These are phyloP conservation scores for Leucocoprinus leucothites DNA, from an alignment of 768 basidiomycete species.

Conservation along the genomic window DNA sequence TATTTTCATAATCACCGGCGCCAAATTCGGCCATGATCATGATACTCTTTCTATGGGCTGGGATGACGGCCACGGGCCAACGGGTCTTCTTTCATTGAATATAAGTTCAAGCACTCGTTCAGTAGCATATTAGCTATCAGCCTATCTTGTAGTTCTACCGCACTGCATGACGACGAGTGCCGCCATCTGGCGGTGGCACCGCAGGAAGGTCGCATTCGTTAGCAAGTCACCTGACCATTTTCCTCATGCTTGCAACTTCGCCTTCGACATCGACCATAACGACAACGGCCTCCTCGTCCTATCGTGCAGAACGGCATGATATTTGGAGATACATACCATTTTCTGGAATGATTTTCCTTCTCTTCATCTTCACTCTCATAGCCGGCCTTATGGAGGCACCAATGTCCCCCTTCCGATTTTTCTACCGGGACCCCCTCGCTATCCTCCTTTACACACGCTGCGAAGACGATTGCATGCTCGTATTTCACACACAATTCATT, in stretches of 20 bases:
- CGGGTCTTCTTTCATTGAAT: no score
- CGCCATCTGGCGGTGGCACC: no score
- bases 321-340: neutral
- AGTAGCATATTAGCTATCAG: no score
- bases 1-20: no score
- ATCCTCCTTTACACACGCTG: constrained; percentile 12
- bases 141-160: no score
- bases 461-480: constrained; percentile 12
- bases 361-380: constrained; percentile 9
- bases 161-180: no score
- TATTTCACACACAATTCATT: constrained; percentile 12
- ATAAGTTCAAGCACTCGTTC: no score
- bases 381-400: constrained; percentile 10
- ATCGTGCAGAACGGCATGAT: neutral
- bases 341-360: constrained; percentile 10
- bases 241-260: constrained; percentile 6
- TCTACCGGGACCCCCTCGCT: constrained; percentile 10
- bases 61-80: no score
- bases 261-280: neutral
- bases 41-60: no score
- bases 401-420: constrained; percentile 11
- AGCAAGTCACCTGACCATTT: neutral
- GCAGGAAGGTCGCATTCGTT: no score
- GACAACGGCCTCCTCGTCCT: neutral
- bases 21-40: no score